Base-by-base conservation (phyloP, 169 alveolate species). In the Eimeria tenella region DNA sequence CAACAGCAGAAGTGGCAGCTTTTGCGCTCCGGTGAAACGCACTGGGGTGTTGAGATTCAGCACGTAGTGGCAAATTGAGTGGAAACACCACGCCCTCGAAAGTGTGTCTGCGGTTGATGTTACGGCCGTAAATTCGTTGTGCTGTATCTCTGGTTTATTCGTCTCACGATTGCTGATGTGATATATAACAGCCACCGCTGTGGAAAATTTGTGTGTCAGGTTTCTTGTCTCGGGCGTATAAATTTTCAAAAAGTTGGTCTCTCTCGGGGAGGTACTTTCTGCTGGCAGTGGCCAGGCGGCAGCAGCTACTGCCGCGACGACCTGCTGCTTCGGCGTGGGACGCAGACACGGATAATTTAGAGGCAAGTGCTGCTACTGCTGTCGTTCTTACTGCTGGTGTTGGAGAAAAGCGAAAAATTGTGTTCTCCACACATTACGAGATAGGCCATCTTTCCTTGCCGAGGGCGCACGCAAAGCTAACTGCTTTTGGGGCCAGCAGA, bases 261-360 rank as follows among this genome's bases (percentile, higher is more conserved):
- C 73, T 82, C 17, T 62, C 90, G 7, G 90, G 90, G 4, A 73
- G 90, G 42, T n/a, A n/a, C 60, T 82, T 82, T 58, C 90, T 82
- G 73, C 73, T 49, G 25, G 52, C 62, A 10, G 23, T 82, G 3
- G 50, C 90, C 23, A 55, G 71, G 75, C 73, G 90, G 11, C 90
- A 82, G 90, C 90, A 82, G 90, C 90, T 55, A 8, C 90, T 82
- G 19, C 90, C 90, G 19, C 62, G 63, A n/a, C 63, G 65, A 8
- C 75, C 63, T 17, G 23, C 62, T 8, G 23, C 63, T 42, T 19
- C 90, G 21, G 63, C 63, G 77, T 82, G 90, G 90, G 90, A 82
- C 42, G 90, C 90, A 7, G 90, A 82, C 58, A 82, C 90, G 11
- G 75, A 82, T 53, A 52, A 62, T 11, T 63, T 82, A 4, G 90